Evolutionary conservation across 495 filamentous ascomycete species (phyloP).

Genomic region (Neurospora tetraspora): DNA sequence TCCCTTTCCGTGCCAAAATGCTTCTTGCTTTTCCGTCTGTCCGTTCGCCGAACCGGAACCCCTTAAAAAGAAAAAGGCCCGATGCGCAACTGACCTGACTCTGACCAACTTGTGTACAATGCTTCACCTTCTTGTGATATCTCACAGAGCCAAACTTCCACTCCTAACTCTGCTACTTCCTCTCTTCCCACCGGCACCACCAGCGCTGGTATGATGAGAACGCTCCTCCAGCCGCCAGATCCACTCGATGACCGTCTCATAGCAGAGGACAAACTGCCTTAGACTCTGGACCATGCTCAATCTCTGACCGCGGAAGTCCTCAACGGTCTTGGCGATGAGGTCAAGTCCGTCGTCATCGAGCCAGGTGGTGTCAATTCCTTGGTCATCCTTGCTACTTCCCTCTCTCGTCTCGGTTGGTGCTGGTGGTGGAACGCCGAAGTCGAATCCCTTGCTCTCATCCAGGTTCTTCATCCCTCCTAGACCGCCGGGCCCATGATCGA

Average conservation of each 20-base stretch:
- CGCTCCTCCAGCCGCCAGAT: conserved; percentile 36
- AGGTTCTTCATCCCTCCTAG: neutral
- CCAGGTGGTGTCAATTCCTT: conserved; percentile 30
- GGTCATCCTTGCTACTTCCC: neutral
- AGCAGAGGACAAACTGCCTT: conserved; percentile 90
- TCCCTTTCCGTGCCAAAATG: neutral
- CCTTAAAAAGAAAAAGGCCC: neutral
- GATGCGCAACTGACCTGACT: neutral
- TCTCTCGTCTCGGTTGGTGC: conserved; percentile 1
- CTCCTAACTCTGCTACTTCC: conserved; percentile 12
- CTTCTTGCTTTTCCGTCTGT: neutral
- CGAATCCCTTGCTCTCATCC: neutral
- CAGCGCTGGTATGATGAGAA: neutral
- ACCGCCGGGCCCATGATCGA: conserved; percentile 1
- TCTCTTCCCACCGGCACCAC: neutral
- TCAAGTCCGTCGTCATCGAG: conserved; percentile 52
- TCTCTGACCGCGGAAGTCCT: conserved; percentile 79
- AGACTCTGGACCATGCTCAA: conserved; percentile 96
- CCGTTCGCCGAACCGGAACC: neutral
- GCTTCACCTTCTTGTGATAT: neutral
- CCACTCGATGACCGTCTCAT: conserved; percentile 93
- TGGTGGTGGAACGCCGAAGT: neutral
- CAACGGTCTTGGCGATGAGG: conserved; percentile 73
- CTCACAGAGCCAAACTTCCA: conserved; percentile 16
- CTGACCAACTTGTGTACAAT: neutral